These are phyloP conservation scores for Ceratocystis albifundus DNA, from an alignment of 2,329 filamentous ascomycete species.

Conservation along the genomic window DNA sequence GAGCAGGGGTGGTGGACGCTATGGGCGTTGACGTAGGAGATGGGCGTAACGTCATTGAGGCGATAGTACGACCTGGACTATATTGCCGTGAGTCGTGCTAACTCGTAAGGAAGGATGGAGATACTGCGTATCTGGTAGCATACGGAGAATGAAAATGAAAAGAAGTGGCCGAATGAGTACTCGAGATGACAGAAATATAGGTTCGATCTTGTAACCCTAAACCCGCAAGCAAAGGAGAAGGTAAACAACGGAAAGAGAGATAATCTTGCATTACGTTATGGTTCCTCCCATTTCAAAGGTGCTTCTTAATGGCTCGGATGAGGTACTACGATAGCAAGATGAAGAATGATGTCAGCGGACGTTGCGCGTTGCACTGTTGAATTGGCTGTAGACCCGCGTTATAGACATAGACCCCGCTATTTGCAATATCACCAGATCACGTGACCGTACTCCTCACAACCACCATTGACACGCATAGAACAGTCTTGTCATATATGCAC, in stretches of 20 bases:
- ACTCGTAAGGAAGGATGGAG: neutral
- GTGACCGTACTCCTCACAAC: neutral
- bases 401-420: neutral
- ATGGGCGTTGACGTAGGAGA: neutral
- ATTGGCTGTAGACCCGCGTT: neutral
- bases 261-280: neutral
- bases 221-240: neutral
- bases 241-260: neutral
- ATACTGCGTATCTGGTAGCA: too few relatives aligned
- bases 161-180: neutral
- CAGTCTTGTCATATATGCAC: too few relatives aligned
- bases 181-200: neutral
- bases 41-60: neutral
- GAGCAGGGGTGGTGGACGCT: neutral
- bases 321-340: neutral
- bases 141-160: too few relatives aligned
- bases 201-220: neutral
- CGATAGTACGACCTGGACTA: too few relatives aligned
- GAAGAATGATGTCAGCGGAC: conserved; percentile 3
- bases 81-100: too few relatives aligned
- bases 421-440: neutral
- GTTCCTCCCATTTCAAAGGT: neutral
- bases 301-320: neutral
- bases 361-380: neutral
- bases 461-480: too few relatives aligned